A percentile compares a stretch with the other conserved stretches of the same genome.
phyloP scores from a whole-genome alignment of 1,139 yeast genomes.

The Sugiyamaella pinicola region DNA sequence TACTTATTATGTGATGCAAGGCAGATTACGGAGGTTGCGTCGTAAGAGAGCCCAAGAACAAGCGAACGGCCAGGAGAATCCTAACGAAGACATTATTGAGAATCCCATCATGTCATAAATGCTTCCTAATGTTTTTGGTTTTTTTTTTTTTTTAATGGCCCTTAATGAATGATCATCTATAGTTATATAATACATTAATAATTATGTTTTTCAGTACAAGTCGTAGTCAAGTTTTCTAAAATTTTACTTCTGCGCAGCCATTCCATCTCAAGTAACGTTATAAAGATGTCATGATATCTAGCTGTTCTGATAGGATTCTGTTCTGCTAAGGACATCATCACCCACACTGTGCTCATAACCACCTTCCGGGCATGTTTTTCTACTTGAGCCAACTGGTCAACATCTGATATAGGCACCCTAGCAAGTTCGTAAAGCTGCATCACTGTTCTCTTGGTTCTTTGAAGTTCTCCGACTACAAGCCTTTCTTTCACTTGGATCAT shows the following conservation, averaged over 20 bases:
- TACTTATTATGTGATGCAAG: slow-evolving; percentile 78
- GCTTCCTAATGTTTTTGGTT: neutral
- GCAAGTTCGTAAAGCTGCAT: slow-evolving; percentile 32
- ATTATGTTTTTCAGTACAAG: neutral
- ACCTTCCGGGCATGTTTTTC: slow-evolving; percentile 12
- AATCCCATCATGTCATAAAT: neutral
- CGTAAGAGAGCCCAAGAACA: slow-evolving; percentile 29
- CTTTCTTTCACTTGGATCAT: slow-evolving; percentile 6
- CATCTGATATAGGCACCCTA: slow-evolving; percentile 17
- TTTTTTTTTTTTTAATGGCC: too few species aligned
- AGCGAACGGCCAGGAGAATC: slow-evolving; percentile 1
- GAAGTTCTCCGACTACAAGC: slow-evolving; percentile 23
- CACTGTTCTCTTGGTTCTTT: slow-evolving; percentile 31
- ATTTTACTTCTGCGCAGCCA: slow-evolving; percentile 32
- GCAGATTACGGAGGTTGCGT: slow-evolving; percentile 68
- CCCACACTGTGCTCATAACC: slow-evolving; percentile 18
- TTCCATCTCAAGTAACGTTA: slow-evolving; percentile 36
- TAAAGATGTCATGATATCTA: slow-evolving; percentile 27
- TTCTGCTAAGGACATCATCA: slow-evolving; percentile 17
- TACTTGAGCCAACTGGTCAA: neutral
- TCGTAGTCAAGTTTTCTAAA: slow-evolving; percentile 2
- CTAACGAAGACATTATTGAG: slow-evolving; percentile 1
- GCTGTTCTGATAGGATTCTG: slow-evolving; percentile 4
- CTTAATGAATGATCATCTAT: neutral
- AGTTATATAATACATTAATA: neutral